phyloP scores from a whole-genome alignment of 179 eudicot species.

The Patellifolia procumbens region DNA sequence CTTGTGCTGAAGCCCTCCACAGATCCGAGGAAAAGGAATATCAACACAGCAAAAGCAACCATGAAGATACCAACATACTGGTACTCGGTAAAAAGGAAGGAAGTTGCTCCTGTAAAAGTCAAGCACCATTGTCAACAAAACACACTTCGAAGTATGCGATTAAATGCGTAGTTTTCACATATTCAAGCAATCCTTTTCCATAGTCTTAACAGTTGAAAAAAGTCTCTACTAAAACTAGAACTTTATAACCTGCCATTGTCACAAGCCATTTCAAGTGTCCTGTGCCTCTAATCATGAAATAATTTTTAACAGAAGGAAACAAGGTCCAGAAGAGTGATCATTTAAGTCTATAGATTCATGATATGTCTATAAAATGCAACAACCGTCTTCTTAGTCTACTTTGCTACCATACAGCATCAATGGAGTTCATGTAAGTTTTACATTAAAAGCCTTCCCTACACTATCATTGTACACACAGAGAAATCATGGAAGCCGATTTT shows the following conservation, averaged over 20 bases:
- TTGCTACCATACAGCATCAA: not conserved
- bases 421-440: not conserved
- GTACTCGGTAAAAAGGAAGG: constrained; percentile 78
- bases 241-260: not conserved
- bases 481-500: not conserved
- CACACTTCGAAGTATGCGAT: not conserved
- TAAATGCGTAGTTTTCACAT: not conserved
- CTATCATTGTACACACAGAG: not conserved
- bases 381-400: no score
- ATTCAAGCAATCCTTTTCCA: not conserved
- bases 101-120: constrained; percentile 72
- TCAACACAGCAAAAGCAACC: constrained; percentile 78
- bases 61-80: constrained; percentile 89
- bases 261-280: not conserved
- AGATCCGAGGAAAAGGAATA: constrained; percentile 89
- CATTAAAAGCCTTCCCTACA: not conserved
- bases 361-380: no score
- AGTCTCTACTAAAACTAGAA: not conserved
- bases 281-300: not conserved
- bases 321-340: not conserved
- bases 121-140: not conserved
- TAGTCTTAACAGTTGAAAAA: not conserved
- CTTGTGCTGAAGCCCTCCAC: constrained; percentile 93
- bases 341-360: no score
- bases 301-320: not conserved